Evolutionary conservation across 805 yeast genomes (phyloP).

Genomic region (Saccharomycopsis sp.): DNA sequence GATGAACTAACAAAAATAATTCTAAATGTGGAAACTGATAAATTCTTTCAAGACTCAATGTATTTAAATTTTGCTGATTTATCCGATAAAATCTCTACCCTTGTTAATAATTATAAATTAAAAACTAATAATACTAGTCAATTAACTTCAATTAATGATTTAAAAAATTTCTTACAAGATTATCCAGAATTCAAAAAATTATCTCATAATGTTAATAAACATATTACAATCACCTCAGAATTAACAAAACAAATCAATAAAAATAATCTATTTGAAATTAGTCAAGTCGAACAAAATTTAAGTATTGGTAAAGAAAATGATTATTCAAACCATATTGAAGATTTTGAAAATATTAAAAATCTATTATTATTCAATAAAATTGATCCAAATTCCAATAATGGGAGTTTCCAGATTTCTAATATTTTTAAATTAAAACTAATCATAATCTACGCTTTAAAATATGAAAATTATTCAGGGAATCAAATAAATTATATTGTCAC

Average conservation of each 20-base stretch:
- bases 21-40: slow-evolving; percentile 58
- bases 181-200: slow-evolving; percentile 89
- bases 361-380: slow-evolving; percentile 32
- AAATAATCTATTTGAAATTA: slow-evolving; percentile 66
- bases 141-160: slow-evolving; percentile 60
- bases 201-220: slow-evolving; percentile 83
- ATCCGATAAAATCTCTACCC: slow-evolving; percentile 76
- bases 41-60: slow-evolving; percentile 72
- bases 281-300: slow-evolving; percentile 83
- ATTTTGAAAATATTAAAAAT: slow-evolving; percentile 44
- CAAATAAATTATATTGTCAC: slow-evolving; percentile 31
- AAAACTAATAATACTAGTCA: slow-evolving; percentile 65
- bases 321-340: slow-evolving; percentile 33
- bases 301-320: slow-evolving; percentile 45
- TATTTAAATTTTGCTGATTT: slow-evolving; percentile 89
- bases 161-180: slow-evolving; percentile 83
- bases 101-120: slow-evolving; percentile 70
- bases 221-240: slow-evolving; percentile 82
- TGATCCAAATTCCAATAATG: slow-evolving; percentile 21
- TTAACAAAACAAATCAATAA: slow-evolving; percentile 62
- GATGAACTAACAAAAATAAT: slow-evolving; percentile 56
- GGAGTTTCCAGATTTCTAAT: slow-evolving; percentile 31
- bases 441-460: slow-evolving; percentile 63
- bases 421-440: slow-evolving; percentile 61
- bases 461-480: slow-evolving; percentile 41